Base-by-base conservation (phyloP, 2,329 filamentous ascomycete species). In the Blastomyces parvus region DNA sequence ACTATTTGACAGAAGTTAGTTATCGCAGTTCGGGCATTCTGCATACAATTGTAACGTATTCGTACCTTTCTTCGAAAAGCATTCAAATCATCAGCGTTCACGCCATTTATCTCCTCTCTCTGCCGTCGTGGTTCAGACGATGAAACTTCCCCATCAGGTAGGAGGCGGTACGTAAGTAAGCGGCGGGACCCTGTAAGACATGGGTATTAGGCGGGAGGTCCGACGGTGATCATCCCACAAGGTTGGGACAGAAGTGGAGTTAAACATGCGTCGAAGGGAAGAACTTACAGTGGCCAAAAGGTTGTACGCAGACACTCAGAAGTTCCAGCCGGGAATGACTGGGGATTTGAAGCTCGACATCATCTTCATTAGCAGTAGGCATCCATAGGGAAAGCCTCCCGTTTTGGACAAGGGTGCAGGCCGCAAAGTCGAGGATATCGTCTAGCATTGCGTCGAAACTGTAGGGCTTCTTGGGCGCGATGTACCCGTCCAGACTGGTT, bases 381-480 rank as follows among this genome's bases (percentile, higher is more conserved):
- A 97, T 96, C 94, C 94, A 99, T 80, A 99, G 95, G 8, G 89
- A 90, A 11, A 99, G 74, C 36, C 94, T 82, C 0, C 91, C 94
- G 66, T 85, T 78, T 61, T 90, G 86, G 8, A 96, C 89, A 0
- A 99, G 81, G 1, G 87, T 90, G 14, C 84, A 80, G 0, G 86
- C 83, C 5, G 91, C 87, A 71, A 99, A 97, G 25, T 86, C 83
- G 6, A 97, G 82, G 61, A 99, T 91, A 73, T 97, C 91, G 70
- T 91, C 87, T 25, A 97, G 82, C 85, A 99, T 91, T 6, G 90
- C 88, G 48, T 89, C 81, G 74, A 99, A 97, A 69, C 90, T 90
- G 75, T 99, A 99, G 0, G 92, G 91, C 70, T 87, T 88, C 74
- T 96, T 97, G 0, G 94, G 93, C 0, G 92, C 88, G 55, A 96